Conservation (phyloP, 306 rosid genomes). For the Prunus davidiana region DNA sequence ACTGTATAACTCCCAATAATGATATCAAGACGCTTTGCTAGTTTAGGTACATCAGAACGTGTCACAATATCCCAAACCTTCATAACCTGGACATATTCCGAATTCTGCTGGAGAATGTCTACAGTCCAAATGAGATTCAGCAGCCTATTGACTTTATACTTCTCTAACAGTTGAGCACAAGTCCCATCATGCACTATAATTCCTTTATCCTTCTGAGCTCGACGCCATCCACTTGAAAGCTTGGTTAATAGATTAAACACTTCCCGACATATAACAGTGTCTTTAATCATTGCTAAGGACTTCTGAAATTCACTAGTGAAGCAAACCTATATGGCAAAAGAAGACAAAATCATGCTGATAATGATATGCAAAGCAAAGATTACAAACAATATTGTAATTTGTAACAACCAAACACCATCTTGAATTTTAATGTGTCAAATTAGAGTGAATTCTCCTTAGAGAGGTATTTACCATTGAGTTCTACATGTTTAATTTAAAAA, state of each 20-base stretch:
- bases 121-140: conserved; percentile 49
- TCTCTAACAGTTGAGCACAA: conserved; percentile 35
- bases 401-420: neutral
- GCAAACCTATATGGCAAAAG: conserved; percentile 30
- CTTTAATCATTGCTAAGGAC: conserved; percentile 28
- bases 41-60: conserved; percentile 23
- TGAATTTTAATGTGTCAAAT: neutral
- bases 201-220: neutral
- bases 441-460: neutral
- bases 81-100: conserved; percentile 34
- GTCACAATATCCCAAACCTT: conserved; percentile 48
- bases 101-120: conserved; percentile 37
- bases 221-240: conserved; percentile 57
- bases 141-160: conserved; percentile 34
- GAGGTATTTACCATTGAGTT: too few species aligned
- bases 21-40: conserved; percentile 28
- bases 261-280: conserved; percentile 25
- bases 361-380: neutral
- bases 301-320: conserved; percentile 27
- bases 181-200: conserved; percentile 4
- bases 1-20: conserved; percentile 23
- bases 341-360: neutral
- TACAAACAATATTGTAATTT: neutral
- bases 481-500: neutral
- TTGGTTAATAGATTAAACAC: conserved; percentile 36